These are phyloP conservation scores for Taphrina sp. DNA, from an alignment of 1,139 yeast species.

Conservation along the genomic window DNA sequence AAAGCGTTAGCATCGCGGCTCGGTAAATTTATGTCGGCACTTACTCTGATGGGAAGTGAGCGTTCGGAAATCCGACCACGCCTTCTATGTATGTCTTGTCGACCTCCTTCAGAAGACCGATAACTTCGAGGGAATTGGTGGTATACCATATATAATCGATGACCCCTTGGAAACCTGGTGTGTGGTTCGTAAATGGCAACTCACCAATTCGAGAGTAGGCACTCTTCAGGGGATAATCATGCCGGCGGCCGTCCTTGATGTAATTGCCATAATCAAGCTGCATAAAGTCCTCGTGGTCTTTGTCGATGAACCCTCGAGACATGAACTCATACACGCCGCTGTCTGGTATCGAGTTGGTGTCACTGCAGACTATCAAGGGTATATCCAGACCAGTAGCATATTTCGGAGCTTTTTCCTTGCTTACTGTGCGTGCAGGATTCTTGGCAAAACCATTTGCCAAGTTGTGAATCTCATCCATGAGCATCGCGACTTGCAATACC, in stretches of 20 bases:
- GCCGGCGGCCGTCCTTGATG: conserved; percentile 85
- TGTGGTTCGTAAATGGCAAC: conserved; percentile 87
- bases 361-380: conserved; percentile 87
- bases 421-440: conserved; percentile 33
- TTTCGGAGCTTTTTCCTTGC: conserved; percentile 42
- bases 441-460: conserved; percentile 48
- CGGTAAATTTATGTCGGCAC: conserved; percentile 81
- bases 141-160: conserved; percentile 97
- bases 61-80: conserved; percentile 89
- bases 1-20: neutral
- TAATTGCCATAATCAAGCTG: conserved; percentile 89
- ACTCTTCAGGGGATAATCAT: conserved; percentile 75
- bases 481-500: conserved; percentile 87
- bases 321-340: conserved; percentile 92
- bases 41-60: conserved; percentile 62
- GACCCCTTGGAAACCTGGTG: conserved; percentile 89
- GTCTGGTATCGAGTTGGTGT: conserved; percentile 81
- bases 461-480: conserved; percentile 79
- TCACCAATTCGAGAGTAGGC: conserved; percentile 75
- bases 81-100: conserved; percentile 73
- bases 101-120: conserved; percentile 79
- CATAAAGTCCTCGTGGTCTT: conserved; percentile 72
- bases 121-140: conserved; percentile 71
- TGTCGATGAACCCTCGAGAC: conserved; percentile 67
- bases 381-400: conserved; percentile 60